These are phyloP conservation scores for Nicotiana tabacum DNA, from an alignment of 257 asterid species.

Conservation along the genomic window DNA sequence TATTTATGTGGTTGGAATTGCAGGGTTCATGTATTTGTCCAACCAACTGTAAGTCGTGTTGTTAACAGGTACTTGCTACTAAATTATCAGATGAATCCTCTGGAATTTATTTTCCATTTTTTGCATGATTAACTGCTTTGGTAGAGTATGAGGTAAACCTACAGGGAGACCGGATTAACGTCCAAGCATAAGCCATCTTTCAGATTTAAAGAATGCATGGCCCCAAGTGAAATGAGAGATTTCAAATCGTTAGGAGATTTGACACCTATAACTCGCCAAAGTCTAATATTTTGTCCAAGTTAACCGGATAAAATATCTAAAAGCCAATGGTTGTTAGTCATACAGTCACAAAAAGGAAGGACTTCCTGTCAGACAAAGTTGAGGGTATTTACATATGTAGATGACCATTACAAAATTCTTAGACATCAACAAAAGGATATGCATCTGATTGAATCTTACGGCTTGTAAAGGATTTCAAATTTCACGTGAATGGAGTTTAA, in stretches of 20 bases:
- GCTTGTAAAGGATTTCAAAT: not conserved
- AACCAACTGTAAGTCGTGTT: conserved; percentile 82
- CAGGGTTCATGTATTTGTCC: conserved; percentile 94
- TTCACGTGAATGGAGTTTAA: not conserved
- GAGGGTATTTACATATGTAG: not conserved
- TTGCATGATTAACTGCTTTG: conserved; percentile 1
- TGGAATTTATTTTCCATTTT: not conserved
- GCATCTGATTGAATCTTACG: not conserved
- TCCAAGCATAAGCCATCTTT: not conserved
- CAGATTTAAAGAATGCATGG: not conserved
- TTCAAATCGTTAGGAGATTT: not conserved
- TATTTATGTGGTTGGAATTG: conserved; percentile 17
- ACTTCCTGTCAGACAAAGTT: not conserved
- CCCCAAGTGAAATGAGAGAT: not conserved
- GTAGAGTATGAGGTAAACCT: not conserved
- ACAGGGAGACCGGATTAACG: not conserved
- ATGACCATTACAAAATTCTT: not conserved
- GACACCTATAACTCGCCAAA: not conserved
- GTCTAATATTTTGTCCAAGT: not conserved
- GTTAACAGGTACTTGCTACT: conserved; percentile 61
- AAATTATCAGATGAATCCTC: not conserved
- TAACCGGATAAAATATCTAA: not conserved
- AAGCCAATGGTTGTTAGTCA: not conserved
- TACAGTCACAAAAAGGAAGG: not conserved
- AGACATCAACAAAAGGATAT: not conserved